A percentile compares a stretch with the other conserved stretches of the same genome.
Evolutionary conservation across 108 stramenopile genomes (phyloP).

Genomic region (Nitzschia palea): DNA sequence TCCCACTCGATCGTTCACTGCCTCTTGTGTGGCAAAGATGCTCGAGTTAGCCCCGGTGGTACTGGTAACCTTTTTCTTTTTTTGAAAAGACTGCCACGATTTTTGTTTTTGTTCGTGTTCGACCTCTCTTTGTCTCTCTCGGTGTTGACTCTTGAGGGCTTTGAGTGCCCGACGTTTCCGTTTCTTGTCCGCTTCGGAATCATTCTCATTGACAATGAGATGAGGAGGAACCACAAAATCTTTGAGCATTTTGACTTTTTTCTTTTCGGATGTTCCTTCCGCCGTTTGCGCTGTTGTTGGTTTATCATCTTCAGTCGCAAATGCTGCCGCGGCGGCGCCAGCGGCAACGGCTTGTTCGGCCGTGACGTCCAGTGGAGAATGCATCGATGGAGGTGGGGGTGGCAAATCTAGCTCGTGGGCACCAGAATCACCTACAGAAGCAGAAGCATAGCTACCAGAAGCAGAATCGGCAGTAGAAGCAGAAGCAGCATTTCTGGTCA

Average conservation of each 20-base stretch:
- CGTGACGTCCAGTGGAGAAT: slow-evolving; percentile 8
- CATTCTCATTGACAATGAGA: slow-evolving; percentile 51
- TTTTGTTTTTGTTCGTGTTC: slow-evolving; percentile 70
- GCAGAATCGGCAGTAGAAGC: background rate
- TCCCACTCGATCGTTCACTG: slow-evolving; percentile 69
- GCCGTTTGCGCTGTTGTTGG: slow-evolving; percentile 1
- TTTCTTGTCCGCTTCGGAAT: slow-evolving; percentile 56
- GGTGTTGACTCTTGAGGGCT: slow-evolving; percentile 71
- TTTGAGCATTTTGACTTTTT: slow-evolving; percentile 46
- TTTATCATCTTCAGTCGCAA: background rate
- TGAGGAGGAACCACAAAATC: slow-evolving; percentile 77
- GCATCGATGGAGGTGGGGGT: slow-evolving; percentile 16
- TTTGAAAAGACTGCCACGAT: slow-evolving; percentile 82
- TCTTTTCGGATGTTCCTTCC: slow-evolving; percentile 15
- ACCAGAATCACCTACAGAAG: too few species aligned
- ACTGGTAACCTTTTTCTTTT: slow-evolving; percentile 39
- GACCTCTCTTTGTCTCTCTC: slow-evolving; percentile 62
- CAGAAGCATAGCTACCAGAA: background rate
- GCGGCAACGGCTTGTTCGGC: slow-evolving; percentile 6
- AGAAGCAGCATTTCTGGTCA: slow-evolving; percentile 24
- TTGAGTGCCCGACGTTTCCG: slow-evolving; percentile 72
- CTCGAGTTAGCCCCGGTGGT: slow-evolving; percentile 11
- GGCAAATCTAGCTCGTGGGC: background rate
- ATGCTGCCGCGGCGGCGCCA: background rate
- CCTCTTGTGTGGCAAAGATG: slow-evolving; percentile 77